Percentiles rank a stretch among this genome's conserved stretches.
phyloP scores from a whole-genome alignment of 2,329 filamentous ascomycete species.

The Didymella lethalis region DNA sequence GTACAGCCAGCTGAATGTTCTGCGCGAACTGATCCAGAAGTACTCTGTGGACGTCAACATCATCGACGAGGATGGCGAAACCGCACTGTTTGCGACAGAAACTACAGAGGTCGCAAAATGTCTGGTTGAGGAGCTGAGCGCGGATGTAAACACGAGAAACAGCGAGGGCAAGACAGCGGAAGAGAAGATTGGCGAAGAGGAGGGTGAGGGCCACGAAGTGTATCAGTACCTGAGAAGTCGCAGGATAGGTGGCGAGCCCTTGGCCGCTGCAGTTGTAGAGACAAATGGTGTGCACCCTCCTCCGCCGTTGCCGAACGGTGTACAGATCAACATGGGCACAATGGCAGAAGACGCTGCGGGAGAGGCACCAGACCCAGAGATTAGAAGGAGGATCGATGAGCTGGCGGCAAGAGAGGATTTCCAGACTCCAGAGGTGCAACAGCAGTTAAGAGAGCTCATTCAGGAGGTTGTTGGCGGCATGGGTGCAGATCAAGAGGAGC shows the following conservation, averaged over 20 bases:
- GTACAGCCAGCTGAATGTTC: constrained; percentile 84
- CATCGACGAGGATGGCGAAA: constrained; percentile 90
- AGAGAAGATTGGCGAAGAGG: constrained; percentile 77
- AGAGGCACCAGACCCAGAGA: constrained; percentile 77
- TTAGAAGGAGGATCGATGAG: constrained; percentile 86
- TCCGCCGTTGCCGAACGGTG: constrained; percentile 74
- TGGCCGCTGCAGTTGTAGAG: constrained; percentile 31
- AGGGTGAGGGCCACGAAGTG: constrained; percentile 79
- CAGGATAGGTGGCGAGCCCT: constrained; percentile 39
- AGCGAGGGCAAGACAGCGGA: constrained; percentile 79
- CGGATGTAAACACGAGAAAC: constrained; percentile 71
- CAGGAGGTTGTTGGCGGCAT: constrained; percentile 79
- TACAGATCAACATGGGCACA: constrained; percentile 79
- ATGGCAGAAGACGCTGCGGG: constrained; percentile 66
- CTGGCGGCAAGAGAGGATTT: constrained; percentile 85
- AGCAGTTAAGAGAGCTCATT: constrained; percentile 78
- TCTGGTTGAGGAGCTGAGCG: constrained; percentile 82
- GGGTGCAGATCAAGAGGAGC: constrained; percentile 67
- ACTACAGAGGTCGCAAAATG: constrained; percentile 77
- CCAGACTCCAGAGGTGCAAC: constrained; percentile 79
- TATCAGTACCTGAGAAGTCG: constrained; percentile 69
- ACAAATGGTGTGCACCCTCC: constrained; percentile 51
- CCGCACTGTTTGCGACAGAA: constrained; percentile 92
- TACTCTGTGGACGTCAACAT: constrained; percentile 82
- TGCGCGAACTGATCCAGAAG: constrained; percentile 76